Evolutionary conservation across 2,329 filamentous ascomycete genomes (phyloP), one percentile per base, ranked within the genome.

Genomic region (Ophiostoma sp.): DNA sequence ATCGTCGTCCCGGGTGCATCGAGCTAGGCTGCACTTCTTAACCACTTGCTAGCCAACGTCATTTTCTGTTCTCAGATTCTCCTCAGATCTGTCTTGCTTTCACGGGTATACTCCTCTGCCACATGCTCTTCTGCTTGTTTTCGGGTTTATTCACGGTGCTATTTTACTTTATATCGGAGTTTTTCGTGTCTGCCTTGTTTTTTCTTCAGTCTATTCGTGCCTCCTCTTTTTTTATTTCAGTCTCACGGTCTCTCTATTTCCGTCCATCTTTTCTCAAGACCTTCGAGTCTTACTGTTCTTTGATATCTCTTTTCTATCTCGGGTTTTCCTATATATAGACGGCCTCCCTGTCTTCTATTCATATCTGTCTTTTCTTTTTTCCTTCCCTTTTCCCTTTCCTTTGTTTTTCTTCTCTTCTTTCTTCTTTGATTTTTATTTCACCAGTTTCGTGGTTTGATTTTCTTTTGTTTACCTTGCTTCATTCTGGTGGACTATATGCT

Each of bases 261-360:
- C 40, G 18, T 18, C 14, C 18, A 40, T 18, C 41, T 4, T 44
- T 42, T 63, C 5, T n/a, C 7, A 8, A 38, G 38, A 11, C 44
- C 11, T 12, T 38, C n/a, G 18, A 44, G 60, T 63, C 14, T 63
- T 18, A 4, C 27, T 44, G 14, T 5, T 14, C 14, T 27, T 52
- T 42, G 47, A 27, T 68, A 7, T 60, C 47, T 38, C 45, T 47
- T 11, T 38, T 49, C 4, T 41, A 45, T 65, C 12, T 68, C 52
- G 11, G 44, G n/a, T 60, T 18, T 47, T 27, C 52, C 5, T 60
- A 63, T 42, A 18, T 55, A 55, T 27, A 42, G 38, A 18, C 60
- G 16, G 40, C n/a, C 11, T 4, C 58, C 41, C 58, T 40, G 58
- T 11, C 12, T 7, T 41, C 16, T 40, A 2, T 41, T 62, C 38